Evolutionary conservation across 805 yeast species (phyloP), one percentile per base, ranked within the genome.

Genomic region (Zygoascus bituminiphila): DNA sequence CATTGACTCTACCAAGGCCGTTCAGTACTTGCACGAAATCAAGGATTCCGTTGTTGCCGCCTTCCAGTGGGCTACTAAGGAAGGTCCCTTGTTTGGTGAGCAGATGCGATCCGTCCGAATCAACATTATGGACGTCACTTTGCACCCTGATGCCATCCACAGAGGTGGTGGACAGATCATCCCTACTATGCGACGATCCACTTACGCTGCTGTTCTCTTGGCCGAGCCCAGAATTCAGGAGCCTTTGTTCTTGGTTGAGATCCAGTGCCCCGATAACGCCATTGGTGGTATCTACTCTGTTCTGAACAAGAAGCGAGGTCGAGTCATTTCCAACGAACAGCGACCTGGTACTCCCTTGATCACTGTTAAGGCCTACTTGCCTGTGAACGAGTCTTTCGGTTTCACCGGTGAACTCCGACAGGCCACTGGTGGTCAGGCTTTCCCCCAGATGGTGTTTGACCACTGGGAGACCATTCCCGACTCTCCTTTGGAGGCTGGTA

Each of bases 361-460:
- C 83, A 88, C 96, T 67, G 94, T 91, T 75, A 93, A 91, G 88
- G 98, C 98, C 67, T 86, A 88, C 95, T 82, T 91, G 78, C 98
- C 98, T 73, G 97, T 91, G 65, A 93, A 91, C 79, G 98, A 93
- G 82, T 91, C 98, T 52, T 91, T 93, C 84, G 98, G 98, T 85
- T 91, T 91, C 96, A 84, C 96, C 67, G 93, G 94, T 80, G 96
- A 89, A 70, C 84, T 91, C 71, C 88, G 98, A 82, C 97, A 91
- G 79, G 96, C 98, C 71, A 91, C 98, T 70, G 97, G 96, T 86
- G 98, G 98, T 76, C 98, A 91, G 82, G 98, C 98, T 75, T 91
- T 91, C 98, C 98, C 98, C 78, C 98, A 91, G 80, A 81, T 93
- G 95, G 94, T 93, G 75, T 93, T 91, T 77, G 98, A 93, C 76